Base-by-base conservation (phyloP, 2,329 filamentous ascomycete species). In the Myriosclerotinia curreyana region DNA sequence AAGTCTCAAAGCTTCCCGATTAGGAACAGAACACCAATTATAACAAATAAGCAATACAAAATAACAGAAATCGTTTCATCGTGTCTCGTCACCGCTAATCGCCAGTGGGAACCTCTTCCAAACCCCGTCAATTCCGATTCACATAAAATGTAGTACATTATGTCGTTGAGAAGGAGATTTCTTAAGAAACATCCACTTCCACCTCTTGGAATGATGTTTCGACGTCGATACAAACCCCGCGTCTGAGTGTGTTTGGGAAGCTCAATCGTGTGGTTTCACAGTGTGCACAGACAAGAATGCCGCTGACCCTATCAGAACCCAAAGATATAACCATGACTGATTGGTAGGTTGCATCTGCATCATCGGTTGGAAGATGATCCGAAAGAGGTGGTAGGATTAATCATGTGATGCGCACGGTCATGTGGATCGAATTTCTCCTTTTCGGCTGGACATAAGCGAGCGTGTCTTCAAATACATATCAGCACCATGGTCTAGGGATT, bases 321-420 rank as follows among this genome's bases (percentile, higher is more conserved):
- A 31, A 31, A 31, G 28, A 48, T 34, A 14, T 7, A 20, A 44
- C 20, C 42, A 7, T n/a, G 50, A 31, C 50, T 52, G 31, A 36
- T 25, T 17, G 36, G 22, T n/a, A 58, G 31, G 28, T 48, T 58
- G 17, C 55, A 52, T 22, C 50, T 52, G 20, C 31, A 58, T 17
- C 25, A 8, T 58, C 55, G 55, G 55, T 58, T 7, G 20, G n/a
- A 42, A 48, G 55, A 58, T 58, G 31, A 48, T 58, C 42, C 55
- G 55, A 12, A 34, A n/a, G 44, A 48, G 36, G 36, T n/a, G 20
- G 20, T 14, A 44, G 2, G 3, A 11, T 17, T 48, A n/a, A 58
- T 46, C 54, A 58, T 58, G 54, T 58, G 54, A 58, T 34, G 0
- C 2, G 2, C 2, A 25, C 2, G 14, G 8, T 58, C 42, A 58